Percentiles rank a stretch among this genome's conserved stretches.
These are phyloP conservation scores for Penicillium fuscoglaucum DNA, from an alignment of 2,329 filamentous ascomycete genomes.

Conservation along the genomic window DNA sequence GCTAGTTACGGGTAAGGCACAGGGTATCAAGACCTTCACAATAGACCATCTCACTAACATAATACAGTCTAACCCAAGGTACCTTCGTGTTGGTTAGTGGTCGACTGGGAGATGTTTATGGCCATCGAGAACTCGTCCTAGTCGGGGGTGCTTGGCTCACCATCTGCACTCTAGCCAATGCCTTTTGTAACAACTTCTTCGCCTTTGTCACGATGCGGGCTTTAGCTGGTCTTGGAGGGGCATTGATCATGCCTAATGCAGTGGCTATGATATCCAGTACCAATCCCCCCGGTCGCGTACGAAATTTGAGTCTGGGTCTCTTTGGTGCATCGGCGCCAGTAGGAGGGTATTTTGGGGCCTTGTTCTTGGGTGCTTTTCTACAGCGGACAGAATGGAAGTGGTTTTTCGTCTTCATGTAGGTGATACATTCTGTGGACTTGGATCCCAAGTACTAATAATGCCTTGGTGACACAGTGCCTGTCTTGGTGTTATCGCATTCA, in stretches of 20 bases:
- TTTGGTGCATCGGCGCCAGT: conserved; percentile 52
- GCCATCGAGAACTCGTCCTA: conserved; percentile 58
- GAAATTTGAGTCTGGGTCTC: conserved; percentile 49
- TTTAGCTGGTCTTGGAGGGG: conserved; percentile 54
- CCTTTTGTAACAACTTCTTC: conserved; percentile 48
- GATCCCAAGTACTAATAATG: neutral
- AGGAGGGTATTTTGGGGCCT: conserved; percentile 47
- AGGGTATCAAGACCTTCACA: neutral
- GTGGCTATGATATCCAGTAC: conserved; percentile 53
- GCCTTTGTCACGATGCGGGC: conserved; percentile 49
- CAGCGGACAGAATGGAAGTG: conserved; percentile 42
- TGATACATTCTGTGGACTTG: neutral
- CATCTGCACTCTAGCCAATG: conserved; percentile 54
- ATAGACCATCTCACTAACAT: neutral
- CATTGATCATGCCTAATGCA: conserved; percentile 54
- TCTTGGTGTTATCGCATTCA: conserved; percentile 26
- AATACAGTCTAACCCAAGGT: conserved; percentile 51
- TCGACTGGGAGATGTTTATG: conserved; percentile 59
- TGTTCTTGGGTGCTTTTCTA: conserved; percentile 45
- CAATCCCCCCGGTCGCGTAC: conserved; percentile 48
- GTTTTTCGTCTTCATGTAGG: conserved; percentile 45
- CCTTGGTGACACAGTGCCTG: conserved; percentile 17
- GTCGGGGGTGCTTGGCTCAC: conserved; percentile 58
- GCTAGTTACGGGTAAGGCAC: conserved; percentile 29
- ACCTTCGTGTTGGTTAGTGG: conserved; percentile 61